Base-by-base conservation (phyloP, 768 basidiomycete genomes). In the Phallus indusiatus region DNA sequence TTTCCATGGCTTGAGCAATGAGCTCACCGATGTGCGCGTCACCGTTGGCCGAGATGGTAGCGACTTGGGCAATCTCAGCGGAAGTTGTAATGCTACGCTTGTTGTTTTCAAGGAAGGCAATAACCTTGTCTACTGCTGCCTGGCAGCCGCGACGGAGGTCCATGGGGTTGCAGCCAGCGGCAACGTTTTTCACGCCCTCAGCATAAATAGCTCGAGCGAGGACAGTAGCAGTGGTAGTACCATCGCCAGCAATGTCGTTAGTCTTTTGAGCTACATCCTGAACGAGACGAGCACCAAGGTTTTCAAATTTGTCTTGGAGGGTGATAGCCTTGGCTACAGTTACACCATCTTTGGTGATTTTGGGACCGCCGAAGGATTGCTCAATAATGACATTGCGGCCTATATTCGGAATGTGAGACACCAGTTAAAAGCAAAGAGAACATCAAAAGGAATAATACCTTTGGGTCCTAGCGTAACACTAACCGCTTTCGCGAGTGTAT, bases 81-180 rank as follows among this genome's bases (percentile, higher is more conserved):
- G 88, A 91, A 46, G 95, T 99, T 63, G 95, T 99, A 74, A 99
- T 92, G 49, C 86, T 90, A 71, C 93, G 87, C 64, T 95, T 85
- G 71, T 97, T 85, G 17, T 82, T 72, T 60, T 94, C 80, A 64
- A 99, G 83, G 77, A 88, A 94, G 67, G 89, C 82, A 63, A 97
- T 88, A 65, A 99, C 93, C 64, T 89, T 88, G 72, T 95, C 90
- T 50, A 99, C 95, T 52, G 95, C 95, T 10, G 92, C 90, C 70
- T 99, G 95, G 10, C 94, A 85, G 54, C 95, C 95, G n/a, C 94
- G 86, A 62, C 95, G 92, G 61, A 98, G 90, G 76, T 99, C 95
- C 94, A 97, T 99, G 12, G 95, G 95, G 77, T 95, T 96, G 81
- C 95, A 99, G 3, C 95, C 95, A 10, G 95, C 95, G 20, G 95